phyloP scores from a whole-genome alignment of 2,329 filamentous ascomycete genomes.

The Xylariaceae sp. region DNA sequence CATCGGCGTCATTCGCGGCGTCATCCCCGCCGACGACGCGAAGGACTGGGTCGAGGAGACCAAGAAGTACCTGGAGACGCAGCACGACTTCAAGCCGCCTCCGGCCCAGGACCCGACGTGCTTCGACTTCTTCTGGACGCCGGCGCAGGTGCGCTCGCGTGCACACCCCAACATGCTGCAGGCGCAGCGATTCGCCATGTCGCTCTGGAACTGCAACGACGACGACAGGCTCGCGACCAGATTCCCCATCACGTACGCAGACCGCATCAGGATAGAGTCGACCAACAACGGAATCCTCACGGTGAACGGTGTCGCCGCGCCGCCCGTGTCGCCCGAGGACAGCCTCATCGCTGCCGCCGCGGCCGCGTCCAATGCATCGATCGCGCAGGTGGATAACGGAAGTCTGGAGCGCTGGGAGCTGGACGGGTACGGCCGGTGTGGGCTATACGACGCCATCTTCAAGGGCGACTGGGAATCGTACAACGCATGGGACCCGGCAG shows the following conservation, averaged over 20 bases:
- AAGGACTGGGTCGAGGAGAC: slow-evolving; percentile 53
- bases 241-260: slow-evolving; percentile 62
- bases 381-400: slow-evolving; percentile 66
- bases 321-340: slow-evolving; percentile 26
- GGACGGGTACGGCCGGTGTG: slow-evolving; percentile 57
- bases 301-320: slow-evolving; percentile 25
- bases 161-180: slow-evolving; percentile 58
- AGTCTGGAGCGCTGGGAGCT: slow-evolving; percentile 68
- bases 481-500: slow-evolving; percentile 51
- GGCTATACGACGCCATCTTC: slow-evolving; percentile 51
- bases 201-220: slow-evolving; percentile 54
- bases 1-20: slow-evolving; percentile 59
- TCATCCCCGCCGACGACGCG: slow-evolving; percentile 52
- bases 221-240: slow-evolving; percentile 54
- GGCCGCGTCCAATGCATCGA: slow-evolving; percentile 42
- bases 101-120: slow-evolving; percentile 60
- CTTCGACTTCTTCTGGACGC: slow-evolving; percentile 70
- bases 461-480: slow-evolving; percentile 50
- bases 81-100: slow-evolving; percentile 47
- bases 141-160: slow-evolving; percentile 62
- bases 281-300: slow-evolving; percentile 33
- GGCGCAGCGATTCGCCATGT: slow-evolving; percentile 62
- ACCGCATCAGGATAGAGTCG: slow-evolving; percentile 62
- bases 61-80: slow-evolving; percentile 51
- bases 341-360: slow-evolving; percentile 28